Evolutionary conservation across 2,329 filamentous ascomycete genomes (phyloP).

Genomic region (Tetracladium maxilliforme): DNA sequence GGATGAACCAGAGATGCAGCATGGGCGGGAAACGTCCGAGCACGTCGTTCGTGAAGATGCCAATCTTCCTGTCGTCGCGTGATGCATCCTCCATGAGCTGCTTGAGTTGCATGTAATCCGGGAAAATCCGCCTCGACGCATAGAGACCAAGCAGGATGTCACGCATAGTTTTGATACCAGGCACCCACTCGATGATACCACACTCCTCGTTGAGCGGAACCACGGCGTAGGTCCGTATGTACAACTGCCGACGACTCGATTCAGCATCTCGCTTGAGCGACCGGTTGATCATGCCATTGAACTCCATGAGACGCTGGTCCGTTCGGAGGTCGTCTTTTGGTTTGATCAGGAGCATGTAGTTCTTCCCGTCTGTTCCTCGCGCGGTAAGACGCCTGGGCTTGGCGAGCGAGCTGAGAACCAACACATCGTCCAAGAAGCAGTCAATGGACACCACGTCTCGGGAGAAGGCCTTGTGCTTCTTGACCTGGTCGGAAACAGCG

Average conservation of each 20-base stretch:
- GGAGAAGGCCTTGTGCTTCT: constrained; percentile 75
- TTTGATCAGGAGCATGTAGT: constrained; percentile 87
- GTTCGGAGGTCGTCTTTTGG: constrained; percentile 96
- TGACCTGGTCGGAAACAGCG: constrained; percentile 52
- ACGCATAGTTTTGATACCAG: constrained; percentile 83
- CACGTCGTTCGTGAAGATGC: constrained; percentile 55
- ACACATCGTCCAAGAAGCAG: constrained; percentile 71
- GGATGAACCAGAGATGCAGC: constrained; percentile 87
- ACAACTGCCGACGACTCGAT: constrained; percentile 76
- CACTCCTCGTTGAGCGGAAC: constrained; percentile 96
- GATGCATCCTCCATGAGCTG: constrained; percentile 48
- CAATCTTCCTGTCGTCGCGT: constrained; percentile 40
- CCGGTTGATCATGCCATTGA: constrained; percentile 95
- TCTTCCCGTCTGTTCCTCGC: constrained; percentile 74
- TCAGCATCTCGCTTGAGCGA: constrained; percentile 85
- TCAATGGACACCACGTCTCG: constrained; percentile 73
- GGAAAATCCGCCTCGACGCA: constrained; percentile 53
- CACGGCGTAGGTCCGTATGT: constrained; percentile 94
- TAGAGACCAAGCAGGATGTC: constrained; percentile 79
- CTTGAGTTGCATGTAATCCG: constrained; percentile 55
- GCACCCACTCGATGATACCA: constrained; percentile 96
- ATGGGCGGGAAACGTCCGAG: constrained; percentile 62
- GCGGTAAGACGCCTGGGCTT: constrained; percentile 83
- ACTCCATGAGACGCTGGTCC: constrained; percentile 97
- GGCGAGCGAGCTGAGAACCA: constrained; percentile 81